Evolutionary conservation across 2,329 filamentous ascomycete species (phyloP).

Genomic region (Mycocentrospora acerina): DNA sequence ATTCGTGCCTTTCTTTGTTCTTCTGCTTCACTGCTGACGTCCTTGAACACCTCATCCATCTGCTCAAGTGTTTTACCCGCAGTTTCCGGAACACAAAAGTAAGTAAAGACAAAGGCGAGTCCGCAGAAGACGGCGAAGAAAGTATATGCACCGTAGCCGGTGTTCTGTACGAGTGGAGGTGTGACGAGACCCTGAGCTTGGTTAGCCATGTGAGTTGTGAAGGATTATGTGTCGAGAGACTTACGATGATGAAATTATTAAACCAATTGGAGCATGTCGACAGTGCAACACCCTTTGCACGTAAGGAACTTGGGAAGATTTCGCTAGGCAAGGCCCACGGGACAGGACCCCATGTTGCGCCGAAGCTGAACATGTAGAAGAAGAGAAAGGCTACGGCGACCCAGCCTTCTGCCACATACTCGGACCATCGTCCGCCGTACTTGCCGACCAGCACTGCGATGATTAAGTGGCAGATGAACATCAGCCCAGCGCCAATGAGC

Average conservation of each 20-base stretch:
- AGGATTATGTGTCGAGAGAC: conserved; percentile 2
- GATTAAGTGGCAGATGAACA: conserved; percentile 55
- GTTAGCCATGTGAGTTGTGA: conserved; percentile 41
- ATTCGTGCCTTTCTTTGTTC: conserved; percentile 35
- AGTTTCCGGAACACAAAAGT: conserved; percentile 39
- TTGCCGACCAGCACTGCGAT: conserved; percentile 58
- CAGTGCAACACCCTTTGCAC: conserved; percentile 67
- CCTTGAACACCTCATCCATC: conserved; percentile 43
- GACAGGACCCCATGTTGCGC: conserved; percentile 59
- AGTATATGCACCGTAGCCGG: conserved; percentile 47
- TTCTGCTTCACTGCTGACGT: conserved; percentile 38
- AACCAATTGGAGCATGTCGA: conserved; percentile 66
- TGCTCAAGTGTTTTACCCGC: conserved; percentile 38
- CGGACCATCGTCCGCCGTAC: conserved; percentile 54
- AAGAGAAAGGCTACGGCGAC: conserved; percentile 60
- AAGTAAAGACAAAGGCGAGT: conserved; percentile 37
- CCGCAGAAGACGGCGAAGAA: conserved; percentile 43
- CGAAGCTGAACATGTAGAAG: conserved; percentile 65
- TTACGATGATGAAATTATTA: conserved; percentile 61
- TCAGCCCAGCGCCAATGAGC: conserved; percentile 47
- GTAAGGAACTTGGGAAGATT: conserved; percentile 62
- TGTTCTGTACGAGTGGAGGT: conserved; percentile 63
- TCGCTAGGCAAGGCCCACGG: conserved; percentile 56
- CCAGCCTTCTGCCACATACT: conserved; percentile 57
- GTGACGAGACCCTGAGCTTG: conserved; percentile 60